Percentiles rank a stretch among this genome's conserved stretches.
Conservation (phyloP, 2,329 filamentous ascomycete species). For the Botrytis deweyae region DNA sequence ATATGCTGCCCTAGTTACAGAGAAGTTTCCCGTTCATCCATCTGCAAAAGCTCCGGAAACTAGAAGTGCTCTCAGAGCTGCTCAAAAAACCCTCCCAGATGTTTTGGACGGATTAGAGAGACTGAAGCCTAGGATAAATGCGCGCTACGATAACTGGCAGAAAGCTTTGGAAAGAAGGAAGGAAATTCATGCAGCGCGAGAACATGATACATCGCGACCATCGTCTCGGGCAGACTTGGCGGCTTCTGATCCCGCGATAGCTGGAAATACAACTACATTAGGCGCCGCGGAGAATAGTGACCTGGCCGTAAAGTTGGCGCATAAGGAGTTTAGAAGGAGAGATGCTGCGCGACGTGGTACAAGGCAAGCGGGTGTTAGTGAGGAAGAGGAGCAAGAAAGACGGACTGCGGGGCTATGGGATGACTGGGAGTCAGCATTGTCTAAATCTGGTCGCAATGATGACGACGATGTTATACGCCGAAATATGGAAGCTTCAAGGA, state of each 20-base stretch:
- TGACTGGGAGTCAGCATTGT: constrained; percentile 49
- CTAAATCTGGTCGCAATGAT: constrained; percentile 37
- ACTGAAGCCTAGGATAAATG: constrained; percentile 75
- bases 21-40: constrained; percentile 73
- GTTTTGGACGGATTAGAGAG: constrained; percentile 63
- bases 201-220: constrained; percentile 22
- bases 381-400: constrained; percentile 56
- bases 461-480: constrained; percentile 48
- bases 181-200: constrained; percentile 25
- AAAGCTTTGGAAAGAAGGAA: constrained; percentile 48
- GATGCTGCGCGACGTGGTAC: constrained; percentile 60
- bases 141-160: constrained; percentile 67
- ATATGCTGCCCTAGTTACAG: constrained; percentile 80
- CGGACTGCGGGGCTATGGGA: constrained; percentile 54
- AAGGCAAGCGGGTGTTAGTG: constrained; percentile 55
- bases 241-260: constrained; percentile 60
- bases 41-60: constrained; percentile 66
- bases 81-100: constrained; percentile 59
- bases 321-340: constrained; percentile 67
- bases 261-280: constrained; percentile 58
- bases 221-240: constrained; percentile 38
- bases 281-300: constrained; percentile 71
- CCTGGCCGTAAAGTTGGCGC: constrained; percentile 73
- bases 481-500: constrained; percentile 52
- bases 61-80: constrained; percentile 51